Evolutionary conservation across 192 early-diverging fungal species (phyloP).

Genomic region (Podila minutissima): DNA sequence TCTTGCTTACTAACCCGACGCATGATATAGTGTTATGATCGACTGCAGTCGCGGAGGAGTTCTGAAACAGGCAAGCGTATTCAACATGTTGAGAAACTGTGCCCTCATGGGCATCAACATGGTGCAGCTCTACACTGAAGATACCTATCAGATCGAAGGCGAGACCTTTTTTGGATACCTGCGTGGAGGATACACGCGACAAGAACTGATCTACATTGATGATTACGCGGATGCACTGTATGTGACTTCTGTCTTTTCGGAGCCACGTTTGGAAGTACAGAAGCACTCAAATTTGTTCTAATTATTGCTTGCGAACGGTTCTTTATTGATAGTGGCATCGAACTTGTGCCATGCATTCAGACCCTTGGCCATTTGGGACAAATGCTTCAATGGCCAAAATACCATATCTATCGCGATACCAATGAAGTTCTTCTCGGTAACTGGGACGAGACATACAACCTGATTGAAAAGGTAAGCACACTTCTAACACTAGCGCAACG

Average conservation of each 20-base stretch:
- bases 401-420: constrained; percentile 79
- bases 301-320: background rate
- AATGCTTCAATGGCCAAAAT: constrained; percentile 90
- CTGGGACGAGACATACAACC: constrained; percentile 80
- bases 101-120: constrained; percentile 91
- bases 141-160: constrained; percentile 77
- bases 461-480: constrained; percentile 68
- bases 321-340: constrained; percentile 68
- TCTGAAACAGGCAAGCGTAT: constrained; percentile 66
- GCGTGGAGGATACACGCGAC: constrained; percentile 70
- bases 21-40: constrained; percentile 70
- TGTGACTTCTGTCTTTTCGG: background rate
- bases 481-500: no score
- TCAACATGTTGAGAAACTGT: constrained; percentile 74
- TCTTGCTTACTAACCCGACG: background rate
- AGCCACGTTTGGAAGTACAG: background rate
- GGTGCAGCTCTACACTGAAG: constrained; percentile 92
- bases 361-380: constrained; percentile 91
- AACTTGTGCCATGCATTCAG: constrained; percentile 91
- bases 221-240: constrained; percentile 76
- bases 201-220: constrained; percentile 79
- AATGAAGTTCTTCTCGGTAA: constrained; percentile 79
- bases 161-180: constrained; percentile 47
- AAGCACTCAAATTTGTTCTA: background rate
- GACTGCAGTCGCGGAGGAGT: constrained; percentile 90